Base-by-base conservation (phyloP, 805 yeast species). In the Pichia pseudocactophila region DNA sequence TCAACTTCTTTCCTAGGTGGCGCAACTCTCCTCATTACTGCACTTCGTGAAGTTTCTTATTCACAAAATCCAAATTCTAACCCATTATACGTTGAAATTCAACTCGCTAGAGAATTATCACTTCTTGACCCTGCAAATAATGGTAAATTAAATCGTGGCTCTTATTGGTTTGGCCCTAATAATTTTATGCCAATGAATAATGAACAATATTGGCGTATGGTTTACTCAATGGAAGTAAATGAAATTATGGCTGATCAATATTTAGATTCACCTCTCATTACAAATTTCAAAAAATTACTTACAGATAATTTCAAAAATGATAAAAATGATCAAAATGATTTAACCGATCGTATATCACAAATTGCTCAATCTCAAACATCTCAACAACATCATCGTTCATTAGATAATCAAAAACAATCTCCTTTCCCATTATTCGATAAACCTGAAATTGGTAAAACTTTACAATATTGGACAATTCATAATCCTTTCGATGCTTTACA, bases 81-180 rank as follows among this genome's bases (percentile, higher is more conserved):
- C 39, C 63, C 64, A 16, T 46, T 54, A 15, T 57, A 50, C 34
- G 48, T 58, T 13, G 64, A 59, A 43, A 50, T 56, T 13, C 44
- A 46, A 18, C 37, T 55, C 19, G 62, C 62, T 7, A 45, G 57
- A 34, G 43, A 45, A 30, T 36, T 46, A 19, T 33, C 45, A 9
- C 26, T 43, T 10, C 37, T 48, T 17, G 38, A 53, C 73, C 22
- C 49, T 51, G 31, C 61, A 57, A 45, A 59, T 58, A 34, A 74
- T 70, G 27, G 66, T 58, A 37, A 20, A 25, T 30, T 31, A 5
- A 39, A 40, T 20, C 56, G 52, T 12, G 69, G 72, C 12, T 60
- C 63, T 43, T 62, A 67, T 57, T 75, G 76, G 76, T 66, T 58
- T 49, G 80, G 80, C 0, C 78, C 78, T 11, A 59, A 59, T 39